Conservation (phyloP, 2,329 filamentous ascomycete genomes). For the Kalaharituber pfeilii region DNA sequence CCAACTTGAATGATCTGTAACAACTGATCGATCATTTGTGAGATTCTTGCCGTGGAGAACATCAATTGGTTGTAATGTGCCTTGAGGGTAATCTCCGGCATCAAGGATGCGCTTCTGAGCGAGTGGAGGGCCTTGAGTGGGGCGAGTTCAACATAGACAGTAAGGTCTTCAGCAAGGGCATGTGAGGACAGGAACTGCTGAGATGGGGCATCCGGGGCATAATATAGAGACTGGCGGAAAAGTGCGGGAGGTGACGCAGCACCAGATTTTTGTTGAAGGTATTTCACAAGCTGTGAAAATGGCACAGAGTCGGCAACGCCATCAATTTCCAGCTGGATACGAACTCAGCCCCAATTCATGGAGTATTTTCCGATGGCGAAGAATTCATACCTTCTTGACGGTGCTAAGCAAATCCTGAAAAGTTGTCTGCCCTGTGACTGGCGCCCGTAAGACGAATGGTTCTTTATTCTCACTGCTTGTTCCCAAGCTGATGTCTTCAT, state of each 20-base stretch:
- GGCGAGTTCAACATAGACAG: slow-evolving; percentile 20
- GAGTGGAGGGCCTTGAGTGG: slow-evolving; percentile 7
- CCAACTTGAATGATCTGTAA: slow-evolving; percentile 29
- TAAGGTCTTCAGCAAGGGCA: slow-evolving; percentile 20
- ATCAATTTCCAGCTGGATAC: slow-evolving; percentile 27
- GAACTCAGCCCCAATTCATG: not conserved
- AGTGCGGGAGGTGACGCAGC: slow-evolving; percentile 28
- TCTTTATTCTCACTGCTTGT: slow-evolving; percentile 31
- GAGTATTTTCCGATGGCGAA: not conserved
- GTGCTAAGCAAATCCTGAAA: slow-evolving; percentile 29
- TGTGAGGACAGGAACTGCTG: slow-evolving; percentile 22
- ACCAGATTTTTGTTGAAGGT: slow-evolving; percentile 29
- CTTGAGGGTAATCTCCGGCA: slow-evolving; percentile 28
- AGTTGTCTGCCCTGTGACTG: slow-evolving; percentile 28
- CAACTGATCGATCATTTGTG: slow-evolving; percentile 31
- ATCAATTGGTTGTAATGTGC: slow-evolving; percentile 32
- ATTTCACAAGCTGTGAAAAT: slow-evolving; percentile 27
- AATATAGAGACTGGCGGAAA: slow-evolving; percentile 34
- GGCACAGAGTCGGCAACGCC: slow-evolving; percentile 30
- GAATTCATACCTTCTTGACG: slow-evolving; percentile 27
- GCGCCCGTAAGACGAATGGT: slow-evolving; percentile 31
- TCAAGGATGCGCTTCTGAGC: slow-evolving; percentile 20
- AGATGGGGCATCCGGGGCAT: slow-evolving; percentile 27
- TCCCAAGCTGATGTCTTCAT: slow-evolving; percentile 34
- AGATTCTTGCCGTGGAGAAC: slow-evolving; percentile 32